Percentiles rank a stretch among this genome's conserved stretches.
phyloP scores from a whole-genome alignment of 306 rosid species.

The Cajanus cajan region DNA sequence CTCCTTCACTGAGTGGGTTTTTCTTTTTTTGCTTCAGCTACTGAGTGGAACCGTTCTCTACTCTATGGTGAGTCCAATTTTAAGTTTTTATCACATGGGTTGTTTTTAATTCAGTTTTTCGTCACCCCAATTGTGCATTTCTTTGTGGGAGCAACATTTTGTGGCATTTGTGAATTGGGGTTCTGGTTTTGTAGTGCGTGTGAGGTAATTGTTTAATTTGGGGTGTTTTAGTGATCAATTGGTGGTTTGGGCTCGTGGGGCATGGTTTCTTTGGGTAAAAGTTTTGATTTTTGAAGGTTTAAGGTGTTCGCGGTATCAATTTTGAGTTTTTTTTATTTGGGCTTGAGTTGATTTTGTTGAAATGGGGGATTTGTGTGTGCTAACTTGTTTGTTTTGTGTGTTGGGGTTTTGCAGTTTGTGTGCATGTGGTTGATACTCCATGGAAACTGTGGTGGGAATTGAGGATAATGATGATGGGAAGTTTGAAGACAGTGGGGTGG shows the following conservation, averaged over 20 bases:
- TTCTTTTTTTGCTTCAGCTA: conserved; percentile 24
- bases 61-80: conserved; percentile 70
- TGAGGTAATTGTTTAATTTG: background rate
- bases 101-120: background rate
- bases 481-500: conserved; percentile 58
- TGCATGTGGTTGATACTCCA: conserved; percentile 87
- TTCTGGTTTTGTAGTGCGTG: background rate
- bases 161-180: conserved; percentile 1
- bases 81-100: background rate
- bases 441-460: conserved; percentile 82
- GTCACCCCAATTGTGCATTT: conserved; percentile 29
- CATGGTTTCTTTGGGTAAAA: background rate
- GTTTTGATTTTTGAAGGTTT: background rate
- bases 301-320: background rate
- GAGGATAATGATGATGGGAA: conserved; percentile 74
- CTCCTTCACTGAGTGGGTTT: conserved; percentile 36
- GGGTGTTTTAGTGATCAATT: conserved; percentile 10
- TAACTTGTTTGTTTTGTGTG: conserved; percentile 35
- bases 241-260: conserved; percentile 1
- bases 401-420: conserved; percentile 56
- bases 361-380: conserved; percentile 9
- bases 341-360: conserved; percentile 27
- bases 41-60: conserved; percentile 50
- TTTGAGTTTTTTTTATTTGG: conserved; percentile 5
- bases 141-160: conserved; percentile 6